These are phyloP conservation scores for Orbilia brochopaga DNA, from an alignment of 2,329 filamentous ascomycete genomes.

Conservation along the genomic window DNA sequence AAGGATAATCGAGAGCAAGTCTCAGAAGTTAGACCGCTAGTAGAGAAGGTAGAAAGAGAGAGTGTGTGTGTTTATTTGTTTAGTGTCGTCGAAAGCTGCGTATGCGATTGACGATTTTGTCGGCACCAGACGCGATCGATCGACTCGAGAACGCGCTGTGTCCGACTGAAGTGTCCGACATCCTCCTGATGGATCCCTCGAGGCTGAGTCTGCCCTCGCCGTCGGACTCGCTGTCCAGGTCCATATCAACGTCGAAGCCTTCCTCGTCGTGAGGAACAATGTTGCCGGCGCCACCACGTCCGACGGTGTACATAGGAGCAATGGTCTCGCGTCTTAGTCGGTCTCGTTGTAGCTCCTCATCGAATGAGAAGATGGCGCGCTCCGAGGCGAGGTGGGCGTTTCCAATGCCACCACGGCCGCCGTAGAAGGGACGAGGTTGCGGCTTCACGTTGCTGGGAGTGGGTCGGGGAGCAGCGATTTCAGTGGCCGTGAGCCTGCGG, in stretches of 20 bases:
- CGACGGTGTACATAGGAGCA: constrained; percentile 67
- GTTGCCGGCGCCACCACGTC: constrained; percentile 71
- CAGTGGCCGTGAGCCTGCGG: constrained; percentile 63
- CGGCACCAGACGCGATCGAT: constrained; percentile 41
- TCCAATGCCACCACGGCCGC: constrained; percentile 71
- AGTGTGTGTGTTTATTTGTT: not conserved
- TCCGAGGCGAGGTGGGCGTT: constrained; percentile 66
- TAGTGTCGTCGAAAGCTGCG: constrained; percentile 49
- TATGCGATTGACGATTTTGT: constrained; percentile 47
- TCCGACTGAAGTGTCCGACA: constrained; percentile 35
- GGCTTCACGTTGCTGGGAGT: constrained; percentile 59
- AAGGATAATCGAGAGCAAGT: no score
- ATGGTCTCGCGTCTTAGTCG: constrained; percentile 63
- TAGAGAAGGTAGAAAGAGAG: constrained; percentile 6
- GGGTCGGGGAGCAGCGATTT: constrained; percentile 62
- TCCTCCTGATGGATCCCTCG: constrained; percentile 36
- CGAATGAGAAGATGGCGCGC: constrained; percentile 69
- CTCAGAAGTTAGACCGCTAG: no score
- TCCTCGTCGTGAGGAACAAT: constrained; percentile 55
- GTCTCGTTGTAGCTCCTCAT: constrained; percentile 69
- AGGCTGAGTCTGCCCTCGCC: constrained; percentile 36
- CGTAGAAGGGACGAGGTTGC: constrained; percentile 65
- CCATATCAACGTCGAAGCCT: constrained; percentile 8
- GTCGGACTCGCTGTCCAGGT: constrained; percentile 38
- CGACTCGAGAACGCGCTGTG: constrained; percentile 37